These are phyloP conservation scores for Sclerotinia borealis DNA, from an alignment of 2,329 filamentous ascomycete genomes.

Conservation along the genomic window DNA sequence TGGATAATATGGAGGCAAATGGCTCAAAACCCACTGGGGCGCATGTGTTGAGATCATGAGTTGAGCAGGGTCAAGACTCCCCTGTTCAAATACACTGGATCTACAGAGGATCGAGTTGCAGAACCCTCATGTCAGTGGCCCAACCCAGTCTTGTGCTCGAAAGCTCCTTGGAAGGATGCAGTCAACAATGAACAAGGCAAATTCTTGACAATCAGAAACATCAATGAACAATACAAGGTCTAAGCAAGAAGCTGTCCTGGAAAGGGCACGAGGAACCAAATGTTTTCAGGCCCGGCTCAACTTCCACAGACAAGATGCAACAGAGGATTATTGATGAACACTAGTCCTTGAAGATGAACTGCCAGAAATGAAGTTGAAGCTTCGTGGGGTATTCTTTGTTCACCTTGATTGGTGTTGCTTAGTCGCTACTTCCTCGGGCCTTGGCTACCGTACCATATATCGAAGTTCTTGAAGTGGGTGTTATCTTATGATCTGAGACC, in stretches of 20 bases:
- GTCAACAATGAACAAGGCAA: background rate
- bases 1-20: background rate
- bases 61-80: background rate
- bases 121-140: background rate
- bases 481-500: background rate
- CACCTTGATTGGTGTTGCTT: background rate
- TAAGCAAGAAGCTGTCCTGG: background rate
- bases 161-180: background rate
- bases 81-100: background rate
- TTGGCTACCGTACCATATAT: background rate
- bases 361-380: background rate
- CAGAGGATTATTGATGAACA: background rate
- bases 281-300: background rate
- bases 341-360: background rate
- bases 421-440: background rate
- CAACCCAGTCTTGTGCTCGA: background rate
- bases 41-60: background rate
- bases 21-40: background rate
- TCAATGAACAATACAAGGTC: background rate
- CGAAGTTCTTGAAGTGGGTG: background rate
- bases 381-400: background rate
- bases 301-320: background rate
- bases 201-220: background rate
- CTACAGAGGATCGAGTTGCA: background rate
- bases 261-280: background rate